phyloP scores from a whole-genome alignment of 2,329 filamentous ascomycete genomes.

The Diaporthe vexans region DNA sequence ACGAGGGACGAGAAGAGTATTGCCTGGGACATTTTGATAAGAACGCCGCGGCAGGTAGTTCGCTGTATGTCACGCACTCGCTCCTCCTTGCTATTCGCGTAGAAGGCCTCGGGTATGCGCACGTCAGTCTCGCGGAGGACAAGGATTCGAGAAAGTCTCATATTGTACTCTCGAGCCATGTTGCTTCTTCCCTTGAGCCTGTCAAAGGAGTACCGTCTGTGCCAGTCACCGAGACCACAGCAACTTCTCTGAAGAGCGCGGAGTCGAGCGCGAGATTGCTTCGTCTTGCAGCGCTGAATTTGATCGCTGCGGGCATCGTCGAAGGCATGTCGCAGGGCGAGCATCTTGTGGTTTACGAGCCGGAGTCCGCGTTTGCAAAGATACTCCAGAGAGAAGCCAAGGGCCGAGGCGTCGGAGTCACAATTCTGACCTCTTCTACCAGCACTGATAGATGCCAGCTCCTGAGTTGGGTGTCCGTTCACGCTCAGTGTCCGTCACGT shows the following conservation, averaged over 20 bases:
- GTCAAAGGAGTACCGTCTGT: not conserved
- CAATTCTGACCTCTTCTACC: not conserved
- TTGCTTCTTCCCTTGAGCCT: not conserved
- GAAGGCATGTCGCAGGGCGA: not conserved
- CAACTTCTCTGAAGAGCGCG: not conserved
- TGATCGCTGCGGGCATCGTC: not conserved
- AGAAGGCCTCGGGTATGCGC: not conserved
- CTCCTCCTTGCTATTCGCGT: not conserved
- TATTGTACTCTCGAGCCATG: not conserved
- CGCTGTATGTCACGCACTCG: not conserved
- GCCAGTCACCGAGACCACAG: not conserved
- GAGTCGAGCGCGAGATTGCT: not conserved
- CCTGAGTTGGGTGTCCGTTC: not conserved
- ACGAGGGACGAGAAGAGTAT: not conserved
- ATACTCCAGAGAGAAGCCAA: not conserved
- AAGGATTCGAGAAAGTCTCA: not conserved
- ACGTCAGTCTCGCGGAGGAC: not conserved
- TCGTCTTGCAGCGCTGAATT: not conserved
- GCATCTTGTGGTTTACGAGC: not conserved
- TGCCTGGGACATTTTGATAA: not conserved
- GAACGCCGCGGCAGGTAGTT: not conserved
- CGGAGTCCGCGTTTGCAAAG: not conserved
- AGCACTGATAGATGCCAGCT: not conserved
- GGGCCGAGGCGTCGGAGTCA: not conserved
- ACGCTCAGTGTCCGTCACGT: not conserved